phyloP scores from a whole-genome alignment of 169 alveolate genomes.

The Eimeria mitis region DNA sequence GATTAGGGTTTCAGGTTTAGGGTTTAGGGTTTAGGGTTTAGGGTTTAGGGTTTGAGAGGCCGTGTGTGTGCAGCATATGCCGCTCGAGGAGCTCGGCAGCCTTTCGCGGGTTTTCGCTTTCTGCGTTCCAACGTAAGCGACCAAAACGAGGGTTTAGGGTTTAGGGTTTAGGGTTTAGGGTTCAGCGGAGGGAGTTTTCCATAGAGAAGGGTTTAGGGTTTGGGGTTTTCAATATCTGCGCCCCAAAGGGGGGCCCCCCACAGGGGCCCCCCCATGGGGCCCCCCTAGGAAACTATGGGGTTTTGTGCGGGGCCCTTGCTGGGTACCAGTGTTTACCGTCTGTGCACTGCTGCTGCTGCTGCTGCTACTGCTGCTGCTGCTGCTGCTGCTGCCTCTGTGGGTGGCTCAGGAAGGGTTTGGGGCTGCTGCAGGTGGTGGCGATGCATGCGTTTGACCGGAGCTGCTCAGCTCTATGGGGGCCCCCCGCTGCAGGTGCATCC shows the following conservation, averaged over 20 bases:
- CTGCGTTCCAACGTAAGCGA: conserved; percentile 4
- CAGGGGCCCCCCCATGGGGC: not conserved
- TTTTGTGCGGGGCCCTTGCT: not conserved
- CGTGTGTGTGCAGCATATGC: conserved; percentile 8
- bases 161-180: conserved; percentile 12
- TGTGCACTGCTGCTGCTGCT: not conserved
- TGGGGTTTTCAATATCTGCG: too few species aligned
- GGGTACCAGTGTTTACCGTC: not conserved
- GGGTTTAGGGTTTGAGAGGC: not conserved
- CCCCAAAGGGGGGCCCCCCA: not conserved
- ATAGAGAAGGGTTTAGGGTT: too few species aligned
- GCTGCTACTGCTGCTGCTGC: not conserved
- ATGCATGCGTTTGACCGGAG: conserved; percentile 5
- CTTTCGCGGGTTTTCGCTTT: not conserved
- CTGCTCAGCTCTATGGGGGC: too few species aligned
- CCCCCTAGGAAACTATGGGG: not conserved
- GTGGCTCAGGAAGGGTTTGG: too few species aligned
- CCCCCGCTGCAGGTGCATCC: too few species aligned
- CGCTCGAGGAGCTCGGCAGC: conserved; percentile 25
- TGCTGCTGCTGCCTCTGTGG: not conserved
- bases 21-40: not conserved
- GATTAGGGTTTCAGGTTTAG: too few species aligned
- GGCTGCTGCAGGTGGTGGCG: not conserved
- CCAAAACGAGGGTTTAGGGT: not conserved
- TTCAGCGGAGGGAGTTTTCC: not conserved